These are phyloP conservation scores for Saturnispora hagleri DNA, from an alignment of 805 yeast species.

Conservation along the genomic window DNA sequence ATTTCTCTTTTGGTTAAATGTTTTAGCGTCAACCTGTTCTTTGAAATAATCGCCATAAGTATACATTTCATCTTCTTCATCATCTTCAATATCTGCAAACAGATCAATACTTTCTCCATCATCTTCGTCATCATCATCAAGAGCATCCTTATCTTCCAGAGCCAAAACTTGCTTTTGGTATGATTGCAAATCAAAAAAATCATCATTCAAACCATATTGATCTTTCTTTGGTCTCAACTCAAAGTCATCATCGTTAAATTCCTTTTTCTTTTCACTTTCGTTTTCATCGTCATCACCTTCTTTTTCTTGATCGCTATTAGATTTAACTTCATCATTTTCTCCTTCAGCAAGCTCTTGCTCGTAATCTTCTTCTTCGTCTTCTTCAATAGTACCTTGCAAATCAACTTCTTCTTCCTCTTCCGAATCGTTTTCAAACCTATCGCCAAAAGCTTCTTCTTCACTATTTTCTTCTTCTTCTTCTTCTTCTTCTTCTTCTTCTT, in stretches of 20 bases:
- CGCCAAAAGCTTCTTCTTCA: conserved; percentile 24
- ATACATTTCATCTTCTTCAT: conserved; percentile 34
- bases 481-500: conserved; percentile 25
- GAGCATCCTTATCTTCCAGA: conserved; percentile 31
- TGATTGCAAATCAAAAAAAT: conserved; percentile 75
- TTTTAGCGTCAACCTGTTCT: conserved; percentile 15
- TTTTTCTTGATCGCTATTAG: conserved; percentile 13
- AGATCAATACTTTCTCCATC: conserved; percentile 42
- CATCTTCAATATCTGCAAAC: conserved; percentile 43
- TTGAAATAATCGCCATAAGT: conserved; percentile 65
- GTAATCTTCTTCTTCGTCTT: conserved; percentile 20
- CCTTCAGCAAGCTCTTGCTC: conserved; percentile 25
- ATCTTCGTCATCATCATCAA: conserved; percentile 35
- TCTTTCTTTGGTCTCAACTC: conserved; percentile 25
- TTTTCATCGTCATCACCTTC: conserved; percentile 31
- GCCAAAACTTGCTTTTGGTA: conserved; percentile 33
- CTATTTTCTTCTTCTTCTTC: conserved; percentile 20
- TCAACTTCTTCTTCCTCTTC: conserved; percentile 17
- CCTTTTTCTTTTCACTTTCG: conserved; percentile 3
- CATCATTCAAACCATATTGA: conserved; percentile 66
- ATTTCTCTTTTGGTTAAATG: conserved; percentile 7
- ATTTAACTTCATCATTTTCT: conserved; percentile 22
- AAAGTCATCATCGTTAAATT: conserved; percentile 9
- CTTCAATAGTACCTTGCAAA: conserved; percentile 11
- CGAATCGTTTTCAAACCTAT: conserved; percentile 21